Evolutionary conservation across 148 eudicot genomes (phyloP), one percentile per base, ranked within the genome.

Genomic region (Cornus controversa): DNA sequence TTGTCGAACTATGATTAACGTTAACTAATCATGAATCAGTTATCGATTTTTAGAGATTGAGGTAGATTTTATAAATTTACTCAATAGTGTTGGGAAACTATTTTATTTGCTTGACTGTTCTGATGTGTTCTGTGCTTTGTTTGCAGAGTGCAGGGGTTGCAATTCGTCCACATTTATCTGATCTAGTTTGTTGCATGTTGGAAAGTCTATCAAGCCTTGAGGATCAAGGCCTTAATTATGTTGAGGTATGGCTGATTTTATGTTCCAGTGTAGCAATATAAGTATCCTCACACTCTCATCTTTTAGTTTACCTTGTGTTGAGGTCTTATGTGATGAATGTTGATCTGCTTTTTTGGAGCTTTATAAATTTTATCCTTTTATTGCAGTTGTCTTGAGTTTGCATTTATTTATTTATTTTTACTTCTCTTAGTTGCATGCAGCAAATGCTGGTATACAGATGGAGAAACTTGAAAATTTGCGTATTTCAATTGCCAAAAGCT

Each of bases 131-230:
- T 26, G 62, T 69, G 57, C 13, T 23, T 58, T 73, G 34, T 67
- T 80, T 83, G 37, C 90, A 95, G 99, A 94, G 96, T 82, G 95
- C 99, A 50, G 94, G 97, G 23, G 67, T 85, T 71, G 93, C 97
- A 60, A 88, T 95, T 72, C 97, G 97, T 77, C 93, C 99, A 67
- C 97, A 95, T 86, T 81, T 95, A 78, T 84, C 92, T 74, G 97
- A 90, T 86, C 79, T 95, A 70, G 99, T 95, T 77, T 84, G 93
- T 86, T 95, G 99, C 86, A 93, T 95, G 99, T 87, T 95, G 77
- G 99, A 93, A 86, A 91, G 97, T 85, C 85, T 95, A 77, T 95
- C 99, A 71, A 95, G 99, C 84, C 94, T 95, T 76, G 99, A 95
- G 76, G 99, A 95, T 82, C 99, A 93, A 85, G 91, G 97, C 60